Percentiles rank a stretch among this genome's conserved stretches.
These are phyloP conservation scores for Ulota crispa DNA, from an alignment of 225 moss, liverwort and hornwort species.

Conservation along the genomic window DNA sequence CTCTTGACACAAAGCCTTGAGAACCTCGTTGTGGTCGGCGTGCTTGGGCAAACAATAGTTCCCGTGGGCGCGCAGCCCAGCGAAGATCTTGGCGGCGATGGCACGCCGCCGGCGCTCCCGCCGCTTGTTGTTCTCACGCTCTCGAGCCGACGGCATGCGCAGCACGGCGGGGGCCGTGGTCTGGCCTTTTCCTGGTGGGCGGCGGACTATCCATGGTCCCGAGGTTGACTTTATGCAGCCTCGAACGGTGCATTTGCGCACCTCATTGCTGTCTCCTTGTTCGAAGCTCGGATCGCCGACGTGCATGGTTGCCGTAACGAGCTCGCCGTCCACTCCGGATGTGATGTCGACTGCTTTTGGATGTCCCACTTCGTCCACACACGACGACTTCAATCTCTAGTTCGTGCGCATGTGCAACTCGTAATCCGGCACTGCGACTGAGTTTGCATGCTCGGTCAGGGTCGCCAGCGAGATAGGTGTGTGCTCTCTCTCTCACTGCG, in stretches of 20 bases:
- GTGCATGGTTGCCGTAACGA: conserved; percentile 34
- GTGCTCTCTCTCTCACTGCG: background rate
- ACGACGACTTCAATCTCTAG: background rate
- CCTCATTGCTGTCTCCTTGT: conserved; percentile 47
- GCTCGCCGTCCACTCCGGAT: background rate
- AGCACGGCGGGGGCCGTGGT: conserved; percentile 46
- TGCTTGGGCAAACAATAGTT: conserved; percentile 99
- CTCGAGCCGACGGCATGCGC: conserved; percentile 69
- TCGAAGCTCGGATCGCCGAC: conserved; percentile 42
- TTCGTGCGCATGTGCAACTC: background rate
- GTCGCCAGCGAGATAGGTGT: background rate
- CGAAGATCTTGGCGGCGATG: conserved; percentile 94
- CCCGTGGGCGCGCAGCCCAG: conserved; percentile 86
- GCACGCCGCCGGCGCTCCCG: conserved; percentile 92
- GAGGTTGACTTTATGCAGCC: conserved; percentile 74
- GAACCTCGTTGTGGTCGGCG: conserved; percentile 96
- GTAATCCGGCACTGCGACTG: background rate
- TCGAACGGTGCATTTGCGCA: conserved; percentile 60
- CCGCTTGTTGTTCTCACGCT: conserved; percentile 94
- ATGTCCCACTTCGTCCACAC: background rate
- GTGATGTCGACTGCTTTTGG: background rate
- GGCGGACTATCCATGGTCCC: conserved; percentile 75
- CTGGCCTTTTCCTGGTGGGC: conserved; percentile 61
- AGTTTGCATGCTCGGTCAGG: background rate
- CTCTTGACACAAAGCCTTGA: conserved; percentile 96